Evolutionary conservation across 306 rosid species (phyloP).

Genomic region (Medicago ruthenica): DNA sequence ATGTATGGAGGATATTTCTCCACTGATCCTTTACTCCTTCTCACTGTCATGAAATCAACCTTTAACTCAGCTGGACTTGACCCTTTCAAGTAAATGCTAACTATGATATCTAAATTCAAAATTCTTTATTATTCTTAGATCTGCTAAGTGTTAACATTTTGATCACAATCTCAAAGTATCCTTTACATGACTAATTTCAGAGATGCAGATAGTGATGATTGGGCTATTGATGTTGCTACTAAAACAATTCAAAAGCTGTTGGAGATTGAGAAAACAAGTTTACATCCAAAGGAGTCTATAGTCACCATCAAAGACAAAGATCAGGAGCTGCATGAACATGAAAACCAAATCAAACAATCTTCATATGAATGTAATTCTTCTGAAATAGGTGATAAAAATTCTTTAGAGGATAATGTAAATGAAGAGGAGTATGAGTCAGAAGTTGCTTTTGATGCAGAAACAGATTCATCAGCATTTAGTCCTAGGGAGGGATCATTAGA

Average conservation of each 20-base stretch:
- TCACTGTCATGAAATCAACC: slow-evolving; percentile 66
- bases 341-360: slow-evolving; percentile 38
- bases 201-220: slow-evolving; percentile 49
- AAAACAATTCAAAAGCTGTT: slow-evolving; percentile 63
- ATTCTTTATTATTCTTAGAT: background rate
- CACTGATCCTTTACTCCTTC: slow-evolving; percentile 55
- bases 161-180: slow-evolving; percentile 3
- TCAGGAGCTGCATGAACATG: slow-evolving; percentile 41
- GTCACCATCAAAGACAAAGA: slow-evolving; percentile 30
- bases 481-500: slow-evolving; percentile 37
- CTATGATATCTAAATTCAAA: slow-evolving; percentile 12
- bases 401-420: slow-evolving; percentile 39
- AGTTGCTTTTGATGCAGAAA: slow-evolving; percentile 40
- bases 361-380: slow-evolving; percentile 25
- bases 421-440: slow-evolving; percentile 40
- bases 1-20: slow-evolving; percentile 73
- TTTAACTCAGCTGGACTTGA: slow-evolving; percentile 60
- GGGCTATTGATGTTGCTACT: slow-evolving; percentile 59
- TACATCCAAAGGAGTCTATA: slow-evolving; percentile 36
- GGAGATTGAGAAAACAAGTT: slow-evolving; percentile 57
- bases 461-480: slow-evolving; percentile 37
- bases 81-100: slow-evolving; percentile 60
- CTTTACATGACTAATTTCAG: slow-evolving; percentile 45
- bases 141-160: background rate
- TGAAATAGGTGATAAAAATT: slow-evolving; percentile 35